Conservation (phyloP, 495 filamentous ascomycete genomes). For the Penicillium desertorum region DNA sequence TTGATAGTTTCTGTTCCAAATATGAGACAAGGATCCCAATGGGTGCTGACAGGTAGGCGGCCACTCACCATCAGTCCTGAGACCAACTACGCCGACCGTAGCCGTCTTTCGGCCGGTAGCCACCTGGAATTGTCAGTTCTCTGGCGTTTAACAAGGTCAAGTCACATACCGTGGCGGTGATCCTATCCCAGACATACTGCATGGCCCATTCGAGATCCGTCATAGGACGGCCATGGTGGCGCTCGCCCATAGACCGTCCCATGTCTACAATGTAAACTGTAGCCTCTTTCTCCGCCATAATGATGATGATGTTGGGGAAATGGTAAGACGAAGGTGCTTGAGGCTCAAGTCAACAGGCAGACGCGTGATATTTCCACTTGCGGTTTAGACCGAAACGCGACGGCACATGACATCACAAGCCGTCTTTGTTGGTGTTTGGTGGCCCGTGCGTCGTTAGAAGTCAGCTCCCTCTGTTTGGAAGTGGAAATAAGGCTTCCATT, state of each 20-base stretch:
- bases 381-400: conserved; percentile 34
- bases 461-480: not conserved
- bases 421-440: conserved; percentile 12
- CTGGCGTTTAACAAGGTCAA: not conserved
- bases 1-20: conserved; percentile 61
- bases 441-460: conserved; percentile 19
- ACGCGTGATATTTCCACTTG: conserved; percentile 50
- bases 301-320: conserved; percentile 10
- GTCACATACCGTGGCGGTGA: conserved; percentile 68
- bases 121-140: conserved; percentile 49
- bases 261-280: conserved; percentile 91
- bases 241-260: conserved; percentile 77
- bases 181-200: conserved; percentile 96
- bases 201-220: conserved; percentile 87
- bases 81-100: conserved; percentile 74
- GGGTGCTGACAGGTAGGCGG: not conserved
- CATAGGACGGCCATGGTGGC: conserved; percentile 67
- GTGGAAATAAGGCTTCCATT: conserved; percentile 10
- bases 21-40: conserved; percentile 3
- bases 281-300: conserved; percentile 92
- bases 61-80: conserved; percentile 68
- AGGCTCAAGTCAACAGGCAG: conserved; percentile 33
- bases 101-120: conserved; percentile 80
- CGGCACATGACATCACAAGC: conserved; percentile 48
- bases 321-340: conserved; percentile 7